These are phyloP conservation scores for Streptanthus diversifolius DNA, from an alignment of 345 rosid genomes.

Conservation along the genomic window DNA sequence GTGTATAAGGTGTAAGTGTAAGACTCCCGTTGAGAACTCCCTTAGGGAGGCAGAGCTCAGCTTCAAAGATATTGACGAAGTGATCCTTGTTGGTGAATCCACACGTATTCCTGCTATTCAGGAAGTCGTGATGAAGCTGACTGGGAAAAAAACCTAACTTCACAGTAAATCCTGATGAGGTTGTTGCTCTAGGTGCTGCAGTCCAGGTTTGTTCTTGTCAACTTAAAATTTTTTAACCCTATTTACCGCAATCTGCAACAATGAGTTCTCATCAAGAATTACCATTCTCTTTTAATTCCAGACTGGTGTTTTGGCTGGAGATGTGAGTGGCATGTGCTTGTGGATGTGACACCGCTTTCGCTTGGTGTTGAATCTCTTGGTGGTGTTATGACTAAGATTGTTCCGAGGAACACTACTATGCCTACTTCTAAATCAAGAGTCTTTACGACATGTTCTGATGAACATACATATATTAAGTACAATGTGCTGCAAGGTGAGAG, in stretches of 20 bases:
- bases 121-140: conserved; percentile 78
- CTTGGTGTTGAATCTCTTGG: conserved; percentile 93
- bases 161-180: conserved; percentile 92
- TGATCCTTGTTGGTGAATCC: conserved; percentile 94
- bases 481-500: conserved; percentile 91
- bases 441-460: conserved; percentile 91
- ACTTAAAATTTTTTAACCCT: too few relatives aligned
- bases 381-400: conserved; percentile 94
- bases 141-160: conserved; percentile 90
- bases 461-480: conserved; percentile 87
- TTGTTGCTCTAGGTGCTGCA: conserved; percentile 35
- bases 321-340: conserved; percentile 86
- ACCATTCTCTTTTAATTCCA: background rate
- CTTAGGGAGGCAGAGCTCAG: conserved; percentile 83
- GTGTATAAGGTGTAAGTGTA: conserved; percentile 44
- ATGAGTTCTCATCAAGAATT: background rate
- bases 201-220: too few relatives aligned
- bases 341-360: conserved; percentile 82
- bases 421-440: conserved; percentile 94
- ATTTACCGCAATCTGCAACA: background rate
- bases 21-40: conserved; percentile 76
- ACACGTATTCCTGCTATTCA: conserved; percentile 90
- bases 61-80: conserved; percentile 80
- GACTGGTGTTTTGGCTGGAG: conserved; percentile 75
- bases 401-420: conserved; percentile 84